A percentile compares a stretch with the other conserved stretches of the same genome.
phyloP scores from a whole-genome alignment of 2,329 filamentous ascomycete species.

The Penicillium sp. region DNA sequence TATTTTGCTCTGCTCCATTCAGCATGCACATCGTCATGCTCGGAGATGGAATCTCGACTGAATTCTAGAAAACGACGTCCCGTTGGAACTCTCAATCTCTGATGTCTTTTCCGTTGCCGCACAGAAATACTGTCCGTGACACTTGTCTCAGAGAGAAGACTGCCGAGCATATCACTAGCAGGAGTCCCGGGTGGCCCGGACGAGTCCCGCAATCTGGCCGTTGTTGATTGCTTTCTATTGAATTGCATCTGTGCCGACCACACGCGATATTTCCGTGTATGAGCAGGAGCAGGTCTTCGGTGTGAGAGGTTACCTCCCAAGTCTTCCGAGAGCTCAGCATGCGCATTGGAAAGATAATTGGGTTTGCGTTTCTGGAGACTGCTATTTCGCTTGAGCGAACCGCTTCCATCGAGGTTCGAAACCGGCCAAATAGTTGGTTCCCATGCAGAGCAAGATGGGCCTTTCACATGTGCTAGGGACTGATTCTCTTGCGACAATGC shows the following conservation, averaged over 20 bases:
- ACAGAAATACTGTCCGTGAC: too few relatives aligned
- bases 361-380: background rate
- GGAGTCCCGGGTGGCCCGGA: conserved; percentile 37
- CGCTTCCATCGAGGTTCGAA: background rate
- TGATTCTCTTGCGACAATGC: background rate
- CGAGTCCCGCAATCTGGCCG: conserved; percentile 15
- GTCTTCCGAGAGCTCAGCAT: background rate
- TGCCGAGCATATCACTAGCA: conserved; percentile 24
- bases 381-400: background rate
- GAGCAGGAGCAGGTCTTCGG: background rate
- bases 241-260: conserved; percentile 39
- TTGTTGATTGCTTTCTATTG: conserved; percentile 14
- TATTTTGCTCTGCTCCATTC: too few relatives aligned
- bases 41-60: too few relatives aligned
- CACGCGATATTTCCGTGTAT: conserved; percentile 27
- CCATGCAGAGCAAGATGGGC: too few relatives aligned
- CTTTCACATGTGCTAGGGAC: background rate
- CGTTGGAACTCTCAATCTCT: too few relatives aligned
- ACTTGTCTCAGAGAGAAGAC: conserved; percentile 12
- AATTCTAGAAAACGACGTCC: too few relatives aligned
- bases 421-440: too few relatives aligned
- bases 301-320: background rate
- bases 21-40: too few relatives aligned
- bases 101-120: too few relatives aligned
- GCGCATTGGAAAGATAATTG: background rate